Percentiles rank a stretch among this genome's conserved stretches.
phyloP scores from a whole-genome alignment of 129 eudicot genomes.

The Solidago caesia region DNA sequence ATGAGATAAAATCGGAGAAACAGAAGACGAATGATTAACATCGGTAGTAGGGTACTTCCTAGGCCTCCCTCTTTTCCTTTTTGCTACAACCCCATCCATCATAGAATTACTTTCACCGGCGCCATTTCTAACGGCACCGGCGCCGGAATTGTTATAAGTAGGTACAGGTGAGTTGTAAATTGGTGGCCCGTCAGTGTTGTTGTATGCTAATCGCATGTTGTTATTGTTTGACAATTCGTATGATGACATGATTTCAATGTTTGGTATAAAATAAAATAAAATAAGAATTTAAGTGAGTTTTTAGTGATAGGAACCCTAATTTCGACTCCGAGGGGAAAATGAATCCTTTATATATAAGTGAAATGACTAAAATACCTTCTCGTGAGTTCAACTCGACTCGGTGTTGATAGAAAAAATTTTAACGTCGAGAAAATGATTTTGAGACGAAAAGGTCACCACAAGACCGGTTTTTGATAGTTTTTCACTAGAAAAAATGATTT shows the following conservation, averaged over 20 bases:
- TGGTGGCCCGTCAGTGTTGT: conserved; percentile 32
- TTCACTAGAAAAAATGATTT: too few species aligned
- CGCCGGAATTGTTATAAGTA: conserved; percentile 27
- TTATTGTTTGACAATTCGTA: conserved; percentile 25
- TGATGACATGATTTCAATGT: conserved; percentile 20
- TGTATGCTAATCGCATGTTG: conserved; percentile 37
- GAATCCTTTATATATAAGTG: too few species aligned
- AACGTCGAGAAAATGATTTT: too few species aligned
- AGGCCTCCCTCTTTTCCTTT: conserved; percentile 54
- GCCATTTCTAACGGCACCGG: conserved; percentile 8
- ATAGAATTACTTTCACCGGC: conserved; percentile 18
- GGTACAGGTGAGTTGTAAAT: conserved; percentile 34
- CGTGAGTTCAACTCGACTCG: too few species aligned
- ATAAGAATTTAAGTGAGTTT: too few species aligned
- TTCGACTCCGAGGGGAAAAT: too few species aligned
- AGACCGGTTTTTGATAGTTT: too few species aligned
- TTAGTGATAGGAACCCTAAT: too few species aligned
- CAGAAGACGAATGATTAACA: background rate
- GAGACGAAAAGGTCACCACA: too few species aligned
- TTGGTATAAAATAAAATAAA: background rate
- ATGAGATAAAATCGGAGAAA: conserved; percentile 6
- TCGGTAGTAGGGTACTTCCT: conserved; percentile 40
- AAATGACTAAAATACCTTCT: too few species aligned
- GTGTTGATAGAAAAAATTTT: too few species aligned
- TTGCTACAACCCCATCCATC: conserved; percentile 20